A percentile compares a stretch with the other conserved stretches of the same genome.
Evolutionary conservation across 495 filamentous ascomycete genomes (phyloP).

Genomic region (Tuber aestivum): DNA sequence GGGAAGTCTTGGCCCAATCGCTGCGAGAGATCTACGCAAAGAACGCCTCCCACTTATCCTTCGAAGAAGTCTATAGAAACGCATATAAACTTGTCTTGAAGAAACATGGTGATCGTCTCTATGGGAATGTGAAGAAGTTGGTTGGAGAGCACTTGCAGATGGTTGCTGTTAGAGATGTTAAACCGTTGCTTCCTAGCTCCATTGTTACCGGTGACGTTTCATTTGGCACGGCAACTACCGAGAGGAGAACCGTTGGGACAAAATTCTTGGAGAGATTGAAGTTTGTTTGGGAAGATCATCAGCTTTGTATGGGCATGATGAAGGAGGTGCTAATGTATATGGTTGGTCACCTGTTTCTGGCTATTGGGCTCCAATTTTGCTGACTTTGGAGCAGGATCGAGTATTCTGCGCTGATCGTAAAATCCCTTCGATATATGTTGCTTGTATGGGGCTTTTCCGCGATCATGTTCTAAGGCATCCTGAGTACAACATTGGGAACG

Average conservation of each 20-base stretch:
- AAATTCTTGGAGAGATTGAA: slow-evolving; percentile 72
- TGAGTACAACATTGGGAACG: slow-evolving; percentile 54
- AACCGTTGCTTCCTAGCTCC: slow-evolving; percentile 44
- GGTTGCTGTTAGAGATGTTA: slow-evolving; percentile 36
- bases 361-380: slow-evolving; percentile 14
- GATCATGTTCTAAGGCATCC: slow-evolving; percentile 66
- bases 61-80: slow-evolving; percentile 90
- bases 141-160: slow-evolving; percentile 45
- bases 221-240: slow-evolving; percentile 56
- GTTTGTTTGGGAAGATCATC: slow-evolving; percentile 78
- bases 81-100: slow-evolving; percentile 93
- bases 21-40: slow-evolving; percentile 83
- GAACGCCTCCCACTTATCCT: slow-evolving; percentile 83
- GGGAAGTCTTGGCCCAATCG: slow-evolving; percentile 66
- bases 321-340: slow-evolving; percentile 99
- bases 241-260: slow-evolving; percentile 74
- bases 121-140: slow-evolving; percentile 68
- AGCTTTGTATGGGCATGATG: slow-evolving; percentile 90
- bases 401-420: slow-evolving; percentile 65
- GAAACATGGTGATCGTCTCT: slow-evolving; percentile 78
- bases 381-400: slow-evolving; percentile 53
- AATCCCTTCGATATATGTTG: slow-evolving; percentile 71
- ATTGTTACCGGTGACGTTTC: slow-evolving; percentile 40
- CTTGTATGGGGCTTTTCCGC: slow-evolving; percentile 79
- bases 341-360: slow-evolving; percentile 48